A percentile compares a stretch with the other conserved stretches of the same genome.
phyloP scores from a whole-genome alignment of 768 basidiomycete genomes.

The Russula sp. region DNA sequence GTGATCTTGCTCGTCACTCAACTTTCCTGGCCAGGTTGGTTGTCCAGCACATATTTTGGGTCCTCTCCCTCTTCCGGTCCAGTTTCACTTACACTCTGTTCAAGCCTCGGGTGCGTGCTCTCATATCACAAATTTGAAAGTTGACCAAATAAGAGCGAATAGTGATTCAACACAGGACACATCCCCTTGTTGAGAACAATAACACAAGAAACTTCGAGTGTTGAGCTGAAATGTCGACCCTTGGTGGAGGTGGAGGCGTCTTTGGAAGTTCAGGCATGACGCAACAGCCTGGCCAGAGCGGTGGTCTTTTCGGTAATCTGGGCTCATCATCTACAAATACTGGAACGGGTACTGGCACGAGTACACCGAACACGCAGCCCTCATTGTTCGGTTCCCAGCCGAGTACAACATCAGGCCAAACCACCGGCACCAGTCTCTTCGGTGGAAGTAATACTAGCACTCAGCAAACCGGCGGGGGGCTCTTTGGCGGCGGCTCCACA shows the following conservation, averaged over 20 bases:
- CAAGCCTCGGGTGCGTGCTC: neutral
- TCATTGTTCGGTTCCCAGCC: slow-evolving; percentile 14
- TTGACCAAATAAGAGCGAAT: neutral
- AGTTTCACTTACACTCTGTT: neutral
- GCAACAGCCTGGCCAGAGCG: slow-evolving; percentile 23
- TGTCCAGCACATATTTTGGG: neutral
- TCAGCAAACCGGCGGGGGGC: slow-evolving; percentile 17
- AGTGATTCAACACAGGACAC: neutral
- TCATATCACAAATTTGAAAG: neutral
- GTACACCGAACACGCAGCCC: neutral
- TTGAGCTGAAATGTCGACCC: slow-evolving; percentile 14
- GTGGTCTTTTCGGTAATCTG: slow-evolving; percentile 15
- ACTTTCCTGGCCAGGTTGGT: neutral
- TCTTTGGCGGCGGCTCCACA: slow-evolving; percentile 21
- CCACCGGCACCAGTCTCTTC: slow-evolving; percentile 3
- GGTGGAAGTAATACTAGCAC: slow-evolving; percentile 5
- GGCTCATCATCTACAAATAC: slow-evolving; percentile 10
- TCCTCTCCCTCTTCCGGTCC: neutral
- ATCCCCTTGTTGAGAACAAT: neutral
- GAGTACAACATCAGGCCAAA: slow-evolving; percentile 1
- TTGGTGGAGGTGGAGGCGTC: slow-evolving; percentile 10
- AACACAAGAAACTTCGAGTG: neutral
- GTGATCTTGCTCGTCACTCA: neutral
- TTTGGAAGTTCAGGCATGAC: slow-evolving; percentile 21
- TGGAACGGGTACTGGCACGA: neutral